Percentiles rank a stretch among this genome's conserved stretches.
These are phyloP conservation scores for Lactuca saligna DNA, from an alignment of 129 eudicot species.

Conservation along the genomic window DNA sequence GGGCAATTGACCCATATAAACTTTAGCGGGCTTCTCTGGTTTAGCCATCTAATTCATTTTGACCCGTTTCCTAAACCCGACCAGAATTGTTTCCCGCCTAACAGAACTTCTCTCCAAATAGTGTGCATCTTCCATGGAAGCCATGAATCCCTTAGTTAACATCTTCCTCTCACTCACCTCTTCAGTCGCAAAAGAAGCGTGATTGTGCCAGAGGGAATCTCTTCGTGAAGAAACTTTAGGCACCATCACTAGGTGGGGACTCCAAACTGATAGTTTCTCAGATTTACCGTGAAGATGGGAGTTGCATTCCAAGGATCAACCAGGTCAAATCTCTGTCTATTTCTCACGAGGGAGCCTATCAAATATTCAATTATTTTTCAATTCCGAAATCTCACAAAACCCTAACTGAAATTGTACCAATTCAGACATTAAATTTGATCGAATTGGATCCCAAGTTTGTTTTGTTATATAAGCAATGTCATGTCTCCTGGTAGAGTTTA, in stretches of 20 bases:
- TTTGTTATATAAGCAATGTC: slow-evolving; percentile 21
- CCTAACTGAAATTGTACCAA: not conserved
- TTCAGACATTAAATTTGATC: not conserved
- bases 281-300: slow-evolving; percentile 63
- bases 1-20: slow-evolving; percentile 14
- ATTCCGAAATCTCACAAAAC: slow-evolving; percentile 28
- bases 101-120: not conserved
- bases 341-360: slow-evolving; percentile 52
- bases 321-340: slow-evolving; percentile 41
- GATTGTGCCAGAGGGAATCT: too few species aligned
- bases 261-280: slow-evolving; percentile 48
- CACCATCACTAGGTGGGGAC: too few species aligned
- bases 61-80: not conserved
- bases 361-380: slow-evolving; percentile 49
- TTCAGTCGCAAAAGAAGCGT: not conserved
- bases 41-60: not conserved
- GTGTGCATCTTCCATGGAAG: not conserved
- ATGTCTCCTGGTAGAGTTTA: slow-evolving; percentile 19
- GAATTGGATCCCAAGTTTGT: not conserved
- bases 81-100: not conserved
- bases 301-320: too few species aligned
- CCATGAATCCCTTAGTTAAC: not conserved
- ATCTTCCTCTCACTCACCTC: not conserved
- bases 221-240: not conserved
- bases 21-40: not conserved